Evolutionary conservation across 2,329 filamentous ascomycete species (phyloP), one percentile per base, ranked within the genome.

Genomic region (Ceratocystis papillata): DNA sequence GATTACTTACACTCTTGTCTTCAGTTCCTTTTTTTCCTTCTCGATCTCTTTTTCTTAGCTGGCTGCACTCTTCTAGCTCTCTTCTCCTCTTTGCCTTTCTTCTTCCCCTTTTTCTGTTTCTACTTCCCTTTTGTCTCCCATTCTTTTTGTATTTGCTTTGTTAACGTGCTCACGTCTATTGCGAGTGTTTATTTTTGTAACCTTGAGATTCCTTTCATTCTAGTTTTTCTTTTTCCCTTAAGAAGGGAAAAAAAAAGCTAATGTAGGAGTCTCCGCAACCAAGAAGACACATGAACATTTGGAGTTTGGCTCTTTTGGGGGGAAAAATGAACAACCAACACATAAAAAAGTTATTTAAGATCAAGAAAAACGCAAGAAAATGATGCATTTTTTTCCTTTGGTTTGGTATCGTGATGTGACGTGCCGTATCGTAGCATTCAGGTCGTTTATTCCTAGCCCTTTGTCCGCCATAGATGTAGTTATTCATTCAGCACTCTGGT

Each of bases 131-230:
- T 55, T 57, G 46, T 10, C 45, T 45, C 10, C 53, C 57, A 33
- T 62, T 45, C 41, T 64, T 67, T 48, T 65, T 41, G 30, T 59
- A 15, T 53, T 10, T 53, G 22, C 20, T 53, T 22, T 25, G 48
- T 53, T 53, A 41, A 41, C 37, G 37, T 12, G 37, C 3, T 53
- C 22, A 53, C 25, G 48, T 53, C 48, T 53, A 53, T 17, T 62
- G 37, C 37, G 37, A 41, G 37, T 41, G 37, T 64, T 53, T 55
- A 45, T 17, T 66, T 66, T 71, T 70, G 63, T 73, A 69, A 66
- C 68, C 67, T 69, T 70, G 37, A 65, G 64, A 69, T 68, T 70
- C 65, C 55, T 57, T 46, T 37, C 46, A 48, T 69, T 55, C 62
- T 37, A 57, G 59, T 6, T 45, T 61, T 30, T 10, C 41, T 65